Evolutionary conservation across 352 stramenopile genomes (phyloP).

Genomic region (Elongisporangium prolatum): DNA sequence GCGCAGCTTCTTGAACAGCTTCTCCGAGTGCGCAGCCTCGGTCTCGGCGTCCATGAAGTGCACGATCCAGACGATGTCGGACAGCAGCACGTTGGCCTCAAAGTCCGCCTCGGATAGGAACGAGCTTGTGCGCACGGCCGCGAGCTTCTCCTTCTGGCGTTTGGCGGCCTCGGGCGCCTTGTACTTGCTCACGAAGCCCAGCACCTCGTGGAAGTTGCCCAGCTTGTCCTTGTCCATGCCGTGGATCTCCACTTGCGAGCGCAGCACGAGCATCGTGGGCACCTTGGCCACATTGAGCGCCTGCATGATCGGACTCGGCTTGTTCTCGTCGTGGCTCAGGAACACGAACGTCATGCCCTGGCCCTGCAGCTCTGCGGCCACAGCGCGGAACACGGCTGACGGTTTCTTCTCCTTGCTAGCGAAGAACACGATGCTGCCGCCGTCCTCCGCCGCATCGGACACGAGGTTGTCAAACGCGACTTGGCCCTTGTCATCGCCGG

Average conservation of each 20-base stretch:
- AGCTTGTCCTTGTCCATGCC: conserved; percentile 34
- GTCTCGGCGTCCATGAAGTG: conserved; percentile 40
- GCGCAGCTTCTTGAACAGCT: conserved; percentile 44
- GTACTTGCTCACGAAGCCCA: conserved; percentile 28
- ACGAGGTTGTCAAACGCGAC: conserved; percentile 21
- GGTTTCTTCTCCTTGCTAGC: conserved; percentile 62
- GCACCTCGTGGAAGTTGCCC: conserved; percentile 33
- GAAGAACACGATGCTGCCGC: conserved; percentile 36
- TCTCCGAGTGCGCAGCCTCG: conserved; percentile 23
- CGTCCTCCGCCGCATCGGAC: conserved; percentile 6
- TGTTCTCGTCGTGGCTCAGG: conserved; percentile 27
- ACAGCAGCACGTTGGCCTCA: conserved; percentile 39
- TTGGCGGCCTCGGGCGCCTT: conserved; percentile 27
- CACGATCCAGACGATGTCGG: conserved; percentile 62
- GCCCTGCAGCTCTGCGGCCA: conserved; percentile 53
- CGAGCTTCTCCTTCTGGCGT: conserved; percentile 13
- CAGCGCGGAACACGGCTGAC: conserved; percentile 50
- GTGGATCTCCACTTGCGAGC: conserved; percentile 28
- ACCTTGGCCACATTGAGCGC: conserved; percentile 30
- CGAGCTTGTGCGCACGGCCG: conserved; percentile 16
- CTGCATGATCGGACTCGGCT: conserved; percentile 22
- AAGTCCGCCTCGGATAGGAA: conserved; percentile 46
- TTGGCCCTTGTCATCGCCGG: conserved; percentile 8
- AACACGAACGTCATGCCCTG: conserved; percentile 52
- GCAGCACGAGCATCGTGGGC: conserved; percentile 42